Percentiles rank a stretch among this genome's conserved stretches.
Conservation (phyloP, 1,284 basidiomycete genomes). For the Leccinum griseonigrum region DNA sequence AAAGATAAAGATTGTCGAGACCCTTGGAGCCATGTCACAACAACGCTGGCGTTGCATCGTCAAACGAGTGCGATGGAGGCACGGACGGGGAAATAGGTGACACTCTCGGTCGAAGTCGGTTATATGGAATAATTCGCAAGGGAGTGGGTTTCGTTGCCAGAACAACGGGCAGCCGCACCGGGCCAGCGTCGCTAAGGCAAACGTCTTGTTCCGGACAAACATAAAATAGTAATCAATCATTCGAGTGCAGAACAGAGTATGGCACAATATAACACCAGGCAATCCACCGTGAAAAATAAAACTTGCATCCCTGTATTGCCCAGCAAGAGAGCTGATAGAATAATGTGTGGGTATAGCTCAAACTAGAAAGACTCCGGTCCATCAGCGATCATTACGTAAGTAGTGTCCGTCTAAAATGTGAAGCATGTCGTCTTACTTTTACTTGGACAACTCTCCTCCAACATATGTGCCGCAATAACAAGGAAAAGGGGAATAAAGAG, state of each 20-base stretch:
- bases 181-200: neutral
- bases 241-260: conserved; percentile 6
- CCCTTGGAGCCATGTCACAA: conserved; percentile 15
- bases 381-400: conserved; percentile 14
- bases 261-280: conserved; percentile 18
- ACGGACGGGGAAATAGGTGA: conserved; percentile 9
- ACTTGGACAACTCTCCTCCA: conserved; percentile 1
- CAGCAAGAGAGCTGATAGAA: neutral
- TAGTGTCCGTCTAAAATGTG: conserved; percentile 19
- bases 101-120: neutral
- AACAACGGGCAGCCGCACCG: neutral
- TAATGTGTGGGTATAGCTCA: conserved; percentile 29
- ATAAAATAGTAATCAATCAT: neutral
- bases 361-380: conserved; percentile 20
- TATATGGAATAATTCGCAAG: neutral
- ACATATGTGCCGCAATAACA: neutral
- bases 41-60: conserved; percentile 1
- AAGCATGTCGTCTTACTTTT: conserved; percentile 21
- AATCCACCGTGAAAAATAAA: conserved; percentile 11
- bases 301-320: neutral
- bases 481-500: conserved; percentile 5
- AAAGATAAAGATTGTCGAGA: conserved; percentile 20
- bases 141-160: conserved; percentile 14
- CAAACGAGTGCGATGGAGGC: conserved; percentile 24
- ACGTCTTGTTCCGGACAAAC: conserved; percentile 5